Percentiles rank a stretch among this genome's conserved stretches.
These are phyloP conservation scores for Phytophthora sp. DNA, from an alignment of 352 stramenopile species.

Conservation along the genomic window DNA sequence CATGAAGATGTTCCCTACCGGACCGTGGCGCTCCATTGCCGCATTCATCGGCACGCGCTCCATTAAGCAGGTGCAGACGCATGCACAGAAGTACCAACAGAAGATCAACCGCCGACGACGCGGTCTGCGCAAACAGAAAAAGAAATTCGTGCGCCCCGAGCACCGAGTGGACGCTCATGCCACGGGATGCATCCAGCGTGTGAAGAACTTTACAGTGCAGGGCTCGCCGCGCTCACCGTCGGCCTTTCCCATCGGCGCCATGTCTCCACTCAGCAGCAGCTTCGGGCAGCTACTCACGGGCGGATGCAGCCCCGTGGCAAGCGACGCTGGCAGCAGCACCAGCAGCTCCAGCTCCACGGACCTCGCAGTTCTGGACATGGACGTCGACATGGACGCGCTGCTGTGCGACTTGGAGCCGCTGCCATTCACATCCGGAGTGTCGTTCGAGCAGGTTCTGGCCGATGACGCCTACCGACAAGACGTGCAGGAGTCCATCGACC, in stretches of 20 bases:
- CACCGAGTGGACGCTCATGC: conserved; percentile 75
- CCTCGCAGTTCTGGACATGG: conserved; percentile 19
- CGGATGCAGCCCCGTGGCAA: conserved; percentile 35
- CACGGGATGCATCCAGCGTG: conserved; percentile 67
- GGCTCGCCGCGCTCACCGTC: conserved; percentile 57
- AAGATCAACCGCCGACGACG: conserved; percentile 84
- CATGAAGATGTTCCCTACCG: conserved; percentile 81
- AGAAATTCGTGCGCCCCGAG: conserved; percentile 76
- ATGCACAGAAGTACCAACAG: conserved; percentile 89
- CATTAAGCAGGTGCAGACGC: conserved; percentile 86
- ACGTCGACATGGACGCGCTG: conserved; percentile 39
- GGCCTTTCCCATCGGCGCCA: conserved; percentile 24
- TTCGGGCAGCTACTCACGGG: conserved; percentile 42
- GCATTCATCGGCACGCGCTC: conserved; percentile 78
- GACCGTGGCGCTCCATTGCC: conserved; percentile 78
- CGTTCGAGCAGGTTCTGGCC: conserved; percentile 46
- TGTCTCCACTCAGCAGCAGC: conserved; percentile 31
- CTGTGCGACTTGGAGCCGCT: conserved; percentile 49
- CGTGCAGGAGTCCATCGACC: conserved; percentile 56
- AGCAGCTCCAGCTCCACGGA: conserved; percentile 20
- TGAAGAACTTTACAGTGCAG: conserved; percentile 47
- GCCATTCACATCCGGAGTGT: conserved; percentile 51
- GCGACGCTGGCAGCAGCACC: conserved; percentile 34
- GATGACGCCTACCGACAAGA: conserved; percentile 63
- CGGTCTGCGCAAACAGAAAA: conserved; percentile 86